Conservation (phyloP, 1,284 basidiomycete species). For the Sanghuangporus weigelae region DNA sequence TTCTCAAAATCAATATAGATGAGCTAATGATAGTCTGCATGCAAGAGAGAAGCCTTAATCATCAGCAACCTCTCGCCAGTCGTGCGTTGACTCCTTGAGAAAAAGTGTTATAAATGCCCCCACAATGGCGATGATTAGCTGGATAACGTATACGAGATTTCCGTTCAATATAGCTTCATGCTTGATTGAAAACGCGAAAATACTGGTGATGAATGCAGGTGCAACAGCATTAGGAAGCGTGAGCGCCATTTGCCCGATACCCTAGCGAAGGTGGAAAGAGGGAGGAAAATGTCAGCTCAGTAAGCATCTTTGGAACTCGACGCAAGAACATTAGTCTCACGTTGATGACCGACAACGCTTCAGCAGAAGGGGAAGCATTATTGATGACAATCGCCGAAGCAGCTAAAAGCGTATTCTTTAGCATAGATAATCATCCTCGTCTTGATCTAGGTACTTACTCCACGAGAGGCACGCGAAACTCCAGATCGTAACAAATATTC, state of each 20-base stretch:
- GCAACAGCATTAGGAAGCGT: constrained; percentile 20
- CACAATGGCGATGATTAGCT: constrained; percentile 8
- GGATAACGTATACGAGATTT: constrained; percentile 13
- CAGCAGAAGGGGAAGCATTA: constrained; percentile 20
- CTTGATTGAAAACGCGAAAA: constrained; percentile 22
- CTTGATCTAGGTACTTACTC: constrained; percentile 10
- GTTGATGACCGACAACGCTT: constrained; percentile 20
- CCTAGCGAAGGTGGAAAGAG: constrained; percentile 3
- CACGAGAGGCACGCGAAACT: constrained; percentile 11
- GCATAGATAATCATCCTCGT: not conserved
- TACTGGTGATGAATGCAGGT: constrained; percentile 20
- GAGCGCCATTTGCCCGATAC: constrained; percentile 18
- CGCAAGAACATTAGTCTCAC: constrained; percentile 6
- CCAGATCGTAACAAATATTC: constrained; percentile 18
- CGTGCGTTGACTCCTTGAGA: constrained; percentile 19
- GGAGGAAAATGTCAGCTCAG: not conserved
- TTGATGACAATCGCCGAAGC: constrained; percentile 18
- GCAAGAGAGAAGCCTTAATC: not conserved
- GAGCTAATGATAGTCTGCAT: no score
- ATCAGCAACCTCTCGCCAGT: constrained; percentile 18
- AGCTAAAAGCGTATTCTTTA: constrained; percentile 4
- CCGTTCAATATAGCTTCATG: constrained; percentile 7
- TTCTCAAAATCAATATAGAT: no score
- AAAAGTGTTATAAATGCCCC: constrained; percentile 18
- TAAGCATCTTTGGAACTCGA: not conserved